phyloP scores from a whole-genome alignment of 2,329 filamentous ascomycete genomes.

The Calonectria henricotiae region DNA sequence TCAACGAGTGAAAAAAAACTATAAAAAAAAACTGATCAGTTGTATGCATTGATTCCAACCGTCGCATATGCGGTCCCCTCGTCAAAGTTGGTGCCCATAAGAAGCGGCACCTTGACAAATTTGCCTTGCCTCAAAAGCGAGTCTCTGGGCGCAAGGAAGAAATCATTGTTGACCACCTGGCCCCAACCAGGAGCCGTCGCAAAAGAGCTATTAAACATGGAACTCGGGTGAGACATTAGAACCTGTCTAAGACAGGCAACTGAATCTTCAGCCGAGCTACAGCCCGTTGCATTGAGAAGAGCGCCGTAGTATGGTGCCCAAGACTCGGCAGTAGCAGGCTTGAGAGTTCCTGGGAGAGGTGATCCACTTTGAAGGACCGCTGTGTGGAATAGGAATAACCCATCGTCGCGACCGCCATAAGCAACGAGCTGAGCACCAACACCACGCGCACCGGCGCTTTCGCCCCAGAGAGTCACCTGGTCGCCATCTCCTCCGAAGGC shows the following conservation, averaged over 20 bases:
- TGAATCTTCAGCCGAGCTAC: neutral
- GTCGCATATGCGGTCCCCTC: slow-evolving; percentile 4
- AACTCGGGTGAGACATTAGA: neutral
- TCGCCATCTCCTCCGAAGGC: neutral
- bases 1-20: neutral
- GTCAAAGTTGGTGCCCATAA: slow-evolving; percentile 6
- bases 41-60: neutral
- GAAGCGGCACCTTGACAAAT: slow-evolving; percentile 10
- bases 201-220: neutral
- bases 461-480: slow-evolving; percentile 1
- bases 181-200: slow-evolving; percentile 3
- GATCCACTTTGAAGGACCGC: slow-evolving; percentile 9
- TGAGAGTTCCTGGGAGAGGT: slow-evolving; percentile 1
- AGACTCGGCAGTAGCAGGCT: neutral
- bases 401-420: slow-evolving; percentile 9
- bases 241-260: neutral
- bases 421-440: slow-evolving; percentile 8
- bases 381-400: neutral
- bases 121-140: neutral
- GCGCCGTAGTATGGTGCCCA: neutral
- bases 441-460: slow-evolving; percentile 4
- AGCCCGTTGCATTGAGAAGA: slow-evolving; percentile 1
- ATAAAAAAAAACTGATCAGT: neutral
- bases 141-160: slow-evolving; percentile 4
- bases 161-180: slow-evolving; percentile 6